phyloP scores from a whole-genome alignment of 768 basidiomycete species.

The Omphalotus guepiniiformis region DNA sequence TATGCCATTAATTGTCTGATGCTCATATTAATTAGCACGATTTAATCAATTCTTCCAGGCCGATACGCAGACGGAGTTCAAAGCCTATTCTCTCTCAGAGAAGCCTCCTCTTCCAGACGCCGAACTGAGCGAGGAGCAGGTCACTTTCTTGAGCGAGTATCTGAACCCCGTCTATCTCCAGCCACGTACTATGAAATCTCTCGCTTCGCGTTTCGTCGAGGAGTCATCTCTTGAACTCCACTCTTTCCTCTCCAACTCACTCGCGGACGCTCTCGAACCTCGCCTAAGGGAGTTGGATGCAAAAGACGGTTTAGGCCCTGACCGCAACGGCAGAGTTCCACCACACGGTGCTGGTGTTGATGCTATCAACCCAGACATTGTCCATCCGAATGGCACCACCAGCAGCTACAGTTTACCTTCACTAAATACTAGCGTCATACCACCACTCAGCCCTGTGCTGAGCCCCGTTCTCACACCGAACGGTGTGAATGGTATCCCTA shows the following conservation, averaged over 20 bases:
- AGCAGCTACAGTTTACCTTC: no score
- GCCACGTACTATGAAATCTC: slow-evolving; percentile 70
- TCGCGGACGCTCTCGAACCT: slow-evolving; percentile 64
- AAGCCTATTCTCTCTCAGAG: slow-evolving; percentile 40
- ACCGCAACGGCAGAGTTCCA: slow-evolving; percentile 54
- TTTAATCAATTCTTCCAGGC: slow-evolving; percentile 34
- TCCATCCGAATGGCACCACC: neutral
- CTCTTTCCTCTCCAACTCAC: slow-evolving; percentile 69
- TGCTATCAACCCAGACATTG: neutral
- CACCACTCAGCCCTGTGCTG: neutral
- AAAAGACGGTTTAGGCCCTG: slow-evolving; percentile 56
- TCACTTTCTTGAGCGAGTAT: slow-evolving; percentile 75
- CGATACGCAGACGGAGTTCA: slow-evolving; percentile 59
- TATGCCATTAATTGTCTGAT: slow-evolving; percentile 39
- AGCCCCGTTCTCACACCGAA: neutral
- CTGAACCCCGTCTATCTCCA: slow-evolving; percentile 91
- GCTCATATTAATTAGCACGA: slow-evolving; percentile 5
- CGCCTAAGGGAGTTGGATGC: slow-evolving; percentile 62
- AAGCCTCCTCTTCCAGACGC: slow-evolving; percentile 48
- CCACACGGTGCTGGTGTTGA: slow-evolving; percentile 37
- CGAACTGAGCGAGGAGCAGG: slow-evolving; percentile 53
- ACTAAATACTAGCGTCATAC: neutral
- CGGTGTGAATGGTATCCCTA: neutral
- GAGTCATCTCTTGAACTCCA: slow-evolving; percentile 89
- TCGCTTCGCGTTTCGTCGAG: slow-evolving; percentile 75